Evolutionary conservation across 179 eudicot species (phyloP).

Genomic region (Dionaea muscipula): DNA sequence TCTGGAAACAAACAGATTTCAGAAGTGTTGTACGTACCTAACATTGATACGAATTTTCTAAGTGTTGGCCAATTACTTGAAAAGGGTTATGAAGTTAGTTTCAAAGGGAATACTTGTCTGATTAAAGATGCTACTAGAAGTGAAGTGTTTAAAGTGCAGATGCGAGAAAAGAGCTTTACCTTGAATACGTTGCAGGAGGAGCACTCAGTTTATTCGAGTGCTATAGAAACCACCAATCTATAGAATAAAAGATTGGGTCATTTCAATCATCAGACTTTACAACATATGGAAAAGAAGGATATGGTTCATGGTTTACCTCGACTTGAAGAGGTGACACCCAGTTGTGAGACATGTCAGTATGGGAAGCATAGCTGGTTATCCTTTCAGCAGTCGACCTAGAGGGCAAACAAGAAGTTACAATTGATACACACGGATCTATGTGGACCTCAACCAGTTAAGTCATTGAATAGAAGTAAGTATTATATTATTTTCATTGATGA

Average conservation of each 20-base stretch:
- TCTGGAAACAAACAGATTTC: neutral
- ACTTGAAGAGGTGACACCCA: neutral
- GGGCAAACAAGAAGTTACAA: constrained; percentile 10
- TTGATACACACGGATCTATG: constrained; percentile 8
- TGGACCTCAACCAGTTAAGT: constrained; percentile 12
- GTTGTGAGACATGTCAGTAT: neutral
- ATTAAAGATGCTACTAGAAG: neutral
- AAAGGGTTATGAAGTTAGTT: neutral
- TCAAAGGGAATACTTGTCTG: neutral
- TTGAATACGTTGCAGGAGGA: neutral
- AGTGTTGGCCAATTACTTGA: neutral
- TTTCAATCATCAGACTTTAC: neutral
- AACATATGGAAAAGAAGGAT: neutral
- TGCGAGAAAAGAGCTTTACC: constrained; percentile 1
- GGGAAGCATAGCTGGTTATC: constrained; percentile 1
- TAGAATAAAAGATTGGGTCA: constrained; percentile 1
- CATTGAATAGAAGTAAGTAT: neutral
- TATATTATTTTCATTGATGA: constrained; percentile 13
- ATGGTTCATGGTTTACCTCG: neutral
- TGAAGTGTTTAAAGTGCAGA: neutral
- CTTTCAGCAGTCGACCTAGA: constrained; percentile 2
- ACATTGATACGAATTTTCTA: neutral
- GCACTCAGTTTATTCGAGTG: neutral
- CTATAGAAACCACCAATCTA: too few species aligned
- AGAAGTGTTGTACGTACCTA: neutral